Evolutionary conservation across 2,329 filamentous ascomycete genomes (phyloP).

Genomic region (Paraphaeosphaeria minitans): DNA sequence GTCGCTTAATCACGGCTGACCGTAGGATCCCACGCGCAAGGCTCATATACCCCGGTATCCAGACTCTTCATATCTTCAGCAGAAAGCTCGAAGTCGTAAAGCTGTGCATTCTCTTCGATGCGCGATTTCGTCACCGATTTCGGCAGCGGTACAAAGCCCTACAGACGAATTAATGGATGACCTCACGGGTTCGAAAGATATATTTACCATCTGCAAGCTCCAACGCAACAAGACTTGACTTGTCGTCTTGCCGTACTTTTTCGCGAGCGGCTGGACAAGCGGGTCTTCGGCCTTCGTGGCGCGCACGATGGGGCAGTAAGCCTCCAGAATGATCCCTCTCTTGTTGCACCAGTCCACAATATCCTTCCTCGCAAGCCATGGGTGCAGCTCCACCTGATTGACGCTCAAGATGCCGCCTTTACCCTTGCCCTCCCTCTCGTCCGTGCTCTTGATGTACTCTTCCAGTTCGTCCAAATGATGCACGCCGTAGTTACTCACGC

Average conservation of each 20-base stretch:
- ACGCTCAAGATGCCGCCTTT: conserved; percentile 76
- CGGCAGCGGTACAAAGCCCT: conserved; percentile 66
- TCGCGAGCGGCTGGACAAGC: conserved; percentile 55
- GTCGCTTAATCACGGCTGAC: conserved; percentile 44
- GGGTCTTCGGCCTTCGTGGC: conserved; percentile 59
- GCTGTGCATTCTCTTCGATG: conserved; percentile 64
- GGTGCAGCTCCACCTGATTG: conserved; percentile 84
- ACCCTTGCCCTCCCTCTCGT: conserved; percentile 66
- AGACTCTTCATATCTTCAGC: conserved; percentile 63
- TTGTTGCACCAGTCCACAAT: conserved; percentile 77
- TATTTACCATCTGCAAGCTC: conserved; percentile 53
- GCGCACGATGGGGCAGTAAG: conserved; percentile 54
- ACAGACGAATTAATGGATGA: neutral
- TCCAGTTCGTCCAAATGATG: conserved; percentile 62
- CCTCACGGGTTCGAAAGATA: neutral
- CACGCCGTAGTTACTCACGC: conserved; percentile 61
- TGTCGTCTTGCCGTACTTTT: conserved; percentile 63
- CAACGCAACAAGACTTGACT: conserved; percentile 65
- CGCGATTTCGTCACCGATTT: conserved; percentile 65
- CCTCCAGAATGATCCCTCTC: conserved; percentile 53
- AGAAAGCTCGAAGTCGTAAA: conserved; percentile 66
- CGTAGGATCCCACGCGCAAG: conserved; percentile 65
- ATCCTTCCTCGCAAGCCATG: conserved; percentile 81
- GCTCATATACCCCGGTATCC: conserved; percentile 60
- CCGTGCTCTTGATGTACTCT: conserved; percentile 62